Base-by-base conservation (phyloP, 352 stramenopile species). In the Pythium dissimile region DNA sequence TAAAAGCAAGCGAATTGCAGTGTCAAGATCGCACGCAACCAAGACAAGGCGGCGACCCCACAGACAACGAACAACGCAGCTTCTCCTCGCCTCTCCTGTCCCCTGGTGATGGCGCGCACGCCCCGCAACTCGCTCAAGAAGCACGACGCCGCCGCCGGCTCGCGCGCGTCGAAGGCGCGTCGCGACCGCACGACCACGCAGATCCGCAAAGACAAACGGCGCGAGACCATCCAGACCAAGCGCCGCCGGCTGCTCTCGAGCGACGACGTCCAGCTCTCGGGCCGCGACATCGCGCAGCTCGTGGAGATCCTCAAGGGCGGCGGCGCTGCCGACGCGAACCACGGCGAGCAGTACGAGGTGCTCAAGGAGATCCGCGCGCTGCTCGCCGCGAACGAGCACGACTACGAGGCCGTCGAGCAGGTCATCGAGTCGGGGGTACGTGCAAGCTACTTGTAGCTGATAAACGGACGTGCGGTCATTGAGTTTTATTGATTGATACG, bases 111-210 rank as follows among this genome's bases (percentile, higher is more conserved):
- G 59, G 45, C 59, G 13, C 59, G 59, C 30, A 85, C 77, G 44
- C 75, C 80, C 16, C 80, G 77, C 58, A 82, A 70, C 49, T 90
- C 80, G 62, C 80, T 90, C 52, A 88, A 88, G 73, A 88, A 90
- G 67, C 80, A 90, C 71, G 75, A 90, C 61, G 67, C 69, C 2
- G 53, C 74, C 16, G 72, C 71, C 34, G 77, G 85, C 51, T 87
- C 77, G 6, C 77, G 77, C 42, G 70, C 77, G 46, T 69, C 75
- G 49, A 90, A 90, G 59, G 76, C 76, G 51, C 77, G 76, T 16
- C 73, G 77, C 43, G 60, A 83, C 46, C 80, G 80, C 61, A 71
- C 73, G n/a, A 81, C 67, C 35, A 78, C 69, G 48, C 75, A 90
- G 54, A 75, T 90, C 51, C 77, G 80, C 52, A 90, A 90, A 64